Evolutionary conservation across 192 early-diverging fungal genomes (phyloP).

Genomic region (Coemansia sp.): DNA sequence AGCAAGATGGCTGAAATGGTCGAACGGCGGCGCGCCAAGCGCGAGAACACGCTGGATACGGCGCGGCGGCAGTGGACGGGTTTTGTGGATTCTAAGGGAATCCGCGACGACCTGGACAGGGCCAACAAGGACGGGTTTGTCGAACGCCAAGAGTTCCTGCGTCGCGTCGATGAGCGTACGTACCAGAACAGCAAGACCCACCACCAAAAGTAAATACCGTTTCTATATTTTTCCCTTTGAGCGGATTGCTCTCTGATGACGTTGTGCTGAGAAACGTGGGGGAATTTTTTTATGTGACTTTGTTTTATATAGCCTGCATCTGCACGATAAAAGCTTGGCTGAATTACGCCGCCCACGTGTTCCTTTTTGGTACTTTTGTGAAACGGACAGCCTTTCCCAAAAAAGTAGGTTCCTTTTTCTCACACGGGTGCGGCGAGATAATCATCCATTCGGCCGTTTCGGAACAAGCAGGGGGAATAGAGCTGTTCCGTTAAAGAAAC

Average conservation of each 20-base stretch:
- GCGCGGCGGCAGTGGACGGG: conserved; percentile 49
- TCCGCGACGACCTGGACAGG: conserved; percentile 50
- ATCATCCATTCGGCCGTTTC: background rate
- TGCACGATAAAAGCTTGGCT: no score
- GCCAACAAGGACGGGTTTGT: conserved; percentile 56
- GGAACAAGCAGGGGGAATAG: no score
- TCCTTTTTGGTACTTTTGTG: no score
- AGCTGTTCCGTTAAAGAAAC: no score
- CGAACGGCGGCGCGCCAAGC: conserved; percentile 40
- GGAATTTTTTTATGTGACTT: background rate
- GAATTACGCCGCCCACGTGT: no score
- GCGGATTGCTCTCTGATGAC: no score
- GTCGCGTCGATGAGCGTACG: conserved; percentile 43
- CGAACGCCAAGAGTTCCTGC: conserved; percentile 51
- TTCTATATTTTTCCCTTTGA: background rate
- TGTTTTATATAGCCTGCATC: background rate
- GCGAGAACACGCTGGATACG: conserved; percentile 45
- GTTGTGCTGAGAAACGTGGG: no score
- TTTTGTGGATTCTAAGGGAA: conserved; percentile 41
- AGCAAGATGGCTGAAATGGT: conserved; percentile 45
- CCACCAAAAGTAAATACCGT: background rate
- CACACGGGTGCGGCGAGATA: background rate
- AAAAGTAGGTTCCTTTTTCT: no score
- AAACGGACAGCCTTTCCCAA: background rate
- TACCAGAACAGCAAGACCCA: conserved; percentile 18